Percentiles rank a stretch among this genome's conserved stretches.
phyloP scores from a whole-genome alignment of 441 rosid genomes.

The Jatropha podagrica region DNA sequence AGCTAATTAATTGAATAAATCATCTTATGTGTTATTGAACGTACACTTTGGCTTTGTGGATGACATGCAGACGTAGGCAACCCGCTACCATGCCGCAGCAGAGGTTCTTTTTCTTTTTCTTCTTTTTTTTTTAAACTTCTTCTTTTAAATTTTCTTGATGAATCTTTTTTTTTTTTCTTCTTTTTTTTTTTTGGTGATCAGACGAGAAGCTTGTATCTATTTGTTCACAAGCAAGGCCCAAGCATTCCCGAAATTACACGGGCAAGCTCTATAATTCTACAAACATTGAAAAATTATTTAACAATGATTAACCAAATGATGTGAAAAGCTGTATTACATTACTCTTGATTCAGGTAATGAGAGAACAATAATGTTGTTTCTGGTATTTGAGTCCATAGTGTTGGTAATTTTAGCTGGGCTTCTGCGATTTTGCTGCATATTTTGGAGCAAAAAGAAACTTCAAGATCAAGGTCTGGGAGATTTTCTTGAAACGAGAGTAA shows the following conservation, averaged over 20 bases:
- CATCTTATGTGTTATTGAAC: background rate
- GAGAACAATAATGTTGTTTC: conserved; percentile 51
- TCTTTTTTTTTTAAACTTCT: background rate
- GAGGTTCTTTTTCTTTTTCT: conserved; percentile 26
- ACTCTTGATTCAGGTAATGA: conserved; percentile 49
- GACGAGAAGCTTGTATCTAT: conserved; percentile 59
- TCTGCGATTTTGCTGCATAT: conserved; percentile 71
- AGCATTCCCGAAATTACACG: conserved; percentile 42
- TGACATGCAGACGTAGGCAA: conserved; percentile 58
- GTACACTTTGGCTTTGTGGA: conserved; percentile 3
- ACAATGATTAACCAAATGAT: background rate
- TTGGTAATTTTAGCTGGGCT: conserved; percentile 55
- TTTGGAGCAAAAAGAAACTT: conserved; percentile 87
- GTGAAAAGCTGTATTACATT: background rate
- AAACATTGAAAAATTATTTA: background rate
- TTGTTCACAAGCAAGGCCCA: conserved; percentile 63
- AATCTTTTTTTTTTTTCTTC: background rate
- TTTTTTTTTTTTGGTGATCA: conserved; percentile 21
- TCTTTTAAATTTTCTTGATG: background rate
- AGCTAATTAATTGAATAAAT: no score
- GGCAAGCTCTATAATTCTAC: conserved; percentile 31
- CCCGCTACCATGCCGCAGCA: conserved; percentile 53
- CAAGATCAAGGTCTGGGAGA: conserved; percentile 53
- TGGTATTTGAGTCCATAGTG: conserved; percentile 59
- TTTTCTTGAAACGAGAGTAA: conserved; percentile 75